Conservation (phyloP, 805 yeast genomes). For the Allodekkera sacchari region DNA sequence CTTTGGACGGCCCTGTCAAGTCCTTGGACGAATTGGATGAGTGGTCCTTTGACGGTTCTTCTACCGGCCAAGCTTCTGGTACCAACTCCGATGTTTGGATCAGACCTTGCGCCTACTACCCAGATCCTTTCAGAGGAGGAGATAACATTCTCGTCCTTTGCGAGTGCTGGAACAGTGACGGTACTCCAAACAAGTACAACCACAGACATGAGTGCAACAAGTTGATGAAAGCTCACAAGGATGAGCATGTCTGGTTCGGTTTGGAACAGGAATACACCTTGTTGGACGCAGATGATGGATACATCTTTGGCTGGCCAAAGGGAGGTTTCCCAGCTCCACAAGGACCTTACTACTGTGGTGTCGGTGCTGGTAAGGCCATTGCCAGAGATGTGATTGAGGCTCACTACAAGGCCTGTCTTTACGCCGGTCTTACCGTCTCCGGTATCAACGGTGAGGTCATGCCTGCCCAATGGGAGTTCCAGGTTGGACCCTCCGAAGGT, state of each 20-base stretch:
- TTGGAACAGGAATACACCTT: constrained; percentile 97
- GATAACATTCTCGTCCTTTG: constrained; percentile 92
- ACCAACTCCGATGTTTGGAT: constrained; percentile 91
- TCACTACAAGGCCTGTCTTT: constrained; percentile 95
- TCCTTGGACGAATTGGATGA: constrained; percentile 87
- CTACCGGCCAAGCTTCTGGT: constrained; percentile 98
- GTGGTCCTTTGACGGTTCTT: constrained; percentile 99
- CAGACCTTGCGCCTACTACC: constrained; percentile 91
- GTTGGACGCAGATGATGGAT: constrained; percentile 74
- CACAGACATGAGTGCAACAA: constrained; percentile 96
- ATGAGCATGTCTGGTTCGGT: constrained; percentile 91
- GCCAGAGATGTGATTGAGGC: constrained; percentile 99
- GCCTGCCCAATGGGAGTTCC: constrained; percentile 99
- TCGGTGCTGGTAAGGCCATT: constrained; percentile 95
- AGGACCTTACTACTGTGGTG: constrained; percentile 99
- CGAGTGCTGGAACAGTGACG: constrained; percentile 97
- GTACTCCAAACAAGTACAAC: constrained; percentile 97
- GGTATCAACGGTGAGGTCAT: constrained; percentile 99
- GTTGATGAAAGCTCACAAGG: constrained; percentile 85
- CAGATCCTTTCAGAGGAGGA: constrained; percentile 97
- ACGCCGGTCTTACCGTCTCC: constrained; percentile 82
- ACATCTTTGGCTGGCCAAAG: constrained; percentile 97
- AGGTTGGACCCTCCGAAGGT: constrained; percentile 97
- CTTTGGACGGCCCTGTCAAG: constrained; percentile 59
- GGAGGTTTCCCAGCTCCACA: constrained; percentile 99